phyloP scores from a whole-genome alignment of 1,284 basidiomycete species.

The Papiliotrema flavescens region DNA sequence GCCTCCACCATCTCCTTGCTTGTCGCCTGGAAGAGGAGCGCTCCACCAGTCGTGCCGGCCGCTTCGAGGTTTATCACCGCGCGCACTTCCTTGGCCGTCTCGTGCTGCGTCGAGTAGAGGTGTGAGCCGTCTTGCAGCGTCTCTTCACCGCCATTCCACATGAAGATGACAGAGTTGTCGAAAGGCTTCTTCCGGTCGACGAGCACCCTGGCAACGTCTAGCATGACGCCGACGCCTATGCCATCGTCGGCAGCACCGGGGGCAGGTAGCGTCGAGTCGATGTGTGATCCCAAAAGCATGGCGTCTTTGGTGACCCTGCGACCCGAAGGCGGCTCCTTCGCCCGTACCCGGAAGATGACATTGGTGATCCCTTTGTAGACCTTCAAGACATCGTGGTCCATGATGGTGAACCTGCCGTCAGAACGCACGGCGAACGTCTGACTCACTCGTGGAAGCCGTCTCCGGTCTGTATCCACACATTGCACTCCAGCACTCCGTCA shows the following conservation, averaged over 20 bases:
- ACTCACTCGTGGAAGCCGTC: constrained; percentile 75
- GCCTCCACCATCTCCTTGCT: constrained; percentile 90
- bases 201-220: constrained; percentile 81
- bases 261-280: constrained; percentile 64
- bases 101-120: constrained; percentile 82
- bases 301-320: constrained; percentile 70
- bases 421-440: constrained; percentile 25
- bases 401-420: constrained; percentile 69
- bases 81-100: constrained; percentile 67
- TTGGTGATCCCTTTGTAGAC: constrained; percentile 85
- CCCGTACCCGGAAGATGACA: constrained; percentile 78
- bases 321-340: constrained; percentile 50
- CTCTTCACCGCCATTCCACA: constrained; percentile 89
- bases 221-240: constrained; percentile 82
- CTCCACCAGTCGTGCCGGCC: constrained; percentile 81
- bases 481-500: constrained; percentile 66
- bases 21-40: constrained; percentile 93
- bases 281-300: constrained; percentile 82
- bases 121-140: constrained; percentile 91
- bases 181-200: constrained; percentile 69
- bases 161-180: constrained; percentile 78
- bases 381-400: constrained; percentile 81
- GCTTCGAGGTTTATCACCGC: constrained; percentile 93
- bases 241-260: constrained; percentile 89
- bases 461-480: constrained; percentile 81